Base-by-base conservation (phyloP, 176 grass and related monocot genomes). In the Paspalum notatum region DNA sequence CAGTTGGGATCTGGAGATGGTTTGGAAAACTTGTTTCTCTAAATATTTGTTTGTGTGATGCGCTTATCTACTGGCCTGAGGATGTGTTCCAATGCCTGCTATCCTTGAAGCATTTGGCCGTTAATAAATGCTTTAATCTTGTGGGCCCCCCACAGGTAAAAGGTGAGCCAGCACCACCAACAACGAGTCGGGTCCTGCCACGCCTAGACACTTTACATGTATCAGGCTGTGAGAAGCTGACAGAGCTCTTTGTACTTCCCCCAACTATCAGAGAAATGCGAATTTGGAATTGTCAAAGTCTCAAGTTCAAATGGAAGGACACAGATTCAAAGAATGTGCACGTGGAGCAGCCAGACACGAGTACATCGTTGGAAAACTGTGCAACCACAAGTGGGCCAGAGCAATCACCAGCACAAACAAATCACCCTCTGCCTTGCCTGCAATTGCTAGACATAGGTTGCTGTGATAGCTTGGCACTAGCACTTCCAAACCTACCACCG, bases 181-280 rank as follows among this genome's bases (percentile, higher is more conserved):
- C 45, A 43, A 53, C 0, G 3, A 39, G 24, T 74, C 69, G 4
- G 7, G 5, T 82, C 45, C 57, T 82, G 44, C 37, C 45, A 64
- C 21, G 7, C 17, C 32, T 82, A 2, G 52, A 64, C 20, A 0
- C 0, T 0, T 12, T 81, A 37, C 0, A 0, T 1, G 32, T 81
- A 57, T 0, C 0, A 0, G 0, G 0, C 6, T 80, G 78, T 45
- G 39, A 0, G 0, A 70, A 4, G 39, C 44, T 80, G 16, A 45
- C 5, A 20, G 78, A 32, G 39, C 65, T 80, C 8, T 80, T 80
- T 53, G 16, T 44, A 47, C 52, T 80, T n/a, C 51, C 78, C 15
- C 22, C 39, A 26, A 14, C 65, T 9, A 66, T 81, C 21, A 70
- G 5, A 32, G 0, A 7, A 0, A 20, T 69, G 4, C 0, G 0